Base-by-base conservation (phyloP, 164 flowering plant species). In the Dillenia turbinata region DNA sequence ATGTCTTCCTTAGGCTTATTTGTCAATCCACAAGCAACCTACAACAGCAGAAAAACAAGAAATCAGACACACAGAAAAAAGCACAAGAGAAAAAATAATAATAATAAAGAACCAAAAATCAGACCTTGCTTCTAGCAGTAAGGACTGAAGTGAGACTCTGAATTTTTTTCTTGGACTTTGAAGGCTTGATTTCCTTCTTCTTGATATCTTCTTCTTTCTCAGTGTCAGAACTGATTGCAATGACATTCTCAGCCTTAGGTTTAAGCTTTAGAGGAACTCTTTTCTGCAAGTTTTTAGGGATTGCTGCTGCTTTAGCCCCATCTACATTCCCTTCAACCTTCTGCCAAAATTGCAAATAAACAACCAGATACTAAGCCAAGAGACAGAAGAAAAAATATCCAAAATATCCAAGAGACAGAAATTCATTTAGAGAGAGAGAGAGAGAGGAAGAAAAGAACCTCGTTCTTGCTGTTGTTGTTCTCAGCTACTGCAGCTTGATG, bases 1-100 rank as follows among this genome's bases (percentile, higher is more conserved):
- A 51, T 54, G 22, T 8, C 59, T 8, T 50, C 60, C 51, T 63
- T 52, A 10, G 63, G 71, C 22, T 60, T 74, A 6, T 56, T 59
- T 4, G 52, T 44, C 13, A 69, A 33, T 10, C 72, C 75, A 57
- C 67, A 71, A 53, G 62, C 75, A 51, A 66, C 78, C 71, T 74
- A 52, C 47, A 12, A 44, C 49, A 40, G 49, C 8, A 12, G 13
- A 9, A 55, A 33, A 33, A 33, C 0, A 5, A 33, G 7, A 33
- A 33, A 33, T 33, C 40, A 5, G 40, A 33, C 40, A 5, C 40
- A 33, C 24, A 14, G 52, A 3, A 17, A 15, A 44, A 44, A 7
- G 43, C 9, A 55, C 12, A 43, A 40, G 2, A 11, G n/a, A 24
- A 33, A 26, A 9, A 14, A n/a, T n/a, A 33, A 51, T 10, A 52